Percentiles rank a stretch among this genome's conserved stretches.
phyloP scores from a whole-genome alignment of 768 basidiomycete species.

The Mycena capillaripes region DNA sequence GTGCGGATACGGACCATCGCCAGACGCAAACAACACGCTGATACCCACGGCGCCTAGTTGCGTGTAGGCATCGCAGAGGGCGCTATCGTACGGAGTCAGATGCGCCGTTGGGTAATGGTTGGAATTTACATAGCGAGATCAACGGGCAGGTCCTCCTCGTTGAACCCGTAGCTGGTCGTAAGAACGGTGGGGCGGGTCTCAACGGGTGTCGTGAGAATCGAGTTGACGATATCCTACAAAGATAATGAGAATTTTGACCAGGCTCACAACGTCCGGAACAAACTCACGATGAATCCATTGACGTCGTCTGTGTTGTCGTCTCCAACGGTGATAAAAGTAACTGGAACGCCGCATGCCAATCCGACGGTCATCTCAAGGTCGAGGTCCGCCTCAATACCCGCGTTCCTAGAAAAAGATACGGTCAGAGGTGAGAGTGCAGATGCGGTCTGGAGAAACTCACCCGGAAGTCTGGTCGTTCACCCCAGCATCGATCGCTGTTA shows the following conservation, averaged over 20 bases:
- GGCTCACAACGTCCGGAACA: no score
- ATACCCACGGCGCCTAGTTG: conserved; percentile 57
- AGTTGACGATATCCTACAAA: conserved; percentile 41
- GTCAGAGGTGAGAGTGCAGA: no score
- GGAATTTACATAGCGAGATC: conserved; percentile 50
- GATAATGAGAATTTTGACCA: no score
- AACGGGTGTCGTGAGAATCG: conserved; percentile 55
- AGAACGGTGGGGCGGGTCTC: conserved; percentile 57
- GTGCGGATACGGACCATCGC: conserved; percentile 29
- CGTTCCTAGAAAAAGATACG: no score
- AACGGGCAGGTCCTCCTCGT: conserved; percentile 50
- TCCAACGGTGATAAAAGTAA: conserved; percentile 48
- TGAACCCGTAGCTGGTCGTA: conserved; percentile 55
- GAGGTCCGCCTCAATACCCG: no score
- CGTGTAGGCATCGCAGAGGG: conserved; percentile 43
- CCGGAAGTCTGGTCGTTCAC: conserved; percentile 35
- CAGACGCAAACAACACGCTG: conserved; percentile 52
- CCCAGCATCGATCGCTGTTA: conserved; percentile 40
- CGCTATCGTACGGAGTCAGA: no score
- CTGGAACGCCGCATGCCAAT: conserved; percentile 52
- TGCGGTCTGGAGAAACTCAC: conserved; percentile 49
- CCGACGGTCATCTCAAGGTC: conserved; percentile 59
- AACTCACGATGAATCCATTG: conserved; percentile 26
- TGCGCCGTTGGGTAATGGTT: no score
- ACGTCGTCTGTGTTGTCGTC: conserved; percentile 2